Conservation (phyloP, 163 green algal species). For the Scenedesmus sp. region DNA sequence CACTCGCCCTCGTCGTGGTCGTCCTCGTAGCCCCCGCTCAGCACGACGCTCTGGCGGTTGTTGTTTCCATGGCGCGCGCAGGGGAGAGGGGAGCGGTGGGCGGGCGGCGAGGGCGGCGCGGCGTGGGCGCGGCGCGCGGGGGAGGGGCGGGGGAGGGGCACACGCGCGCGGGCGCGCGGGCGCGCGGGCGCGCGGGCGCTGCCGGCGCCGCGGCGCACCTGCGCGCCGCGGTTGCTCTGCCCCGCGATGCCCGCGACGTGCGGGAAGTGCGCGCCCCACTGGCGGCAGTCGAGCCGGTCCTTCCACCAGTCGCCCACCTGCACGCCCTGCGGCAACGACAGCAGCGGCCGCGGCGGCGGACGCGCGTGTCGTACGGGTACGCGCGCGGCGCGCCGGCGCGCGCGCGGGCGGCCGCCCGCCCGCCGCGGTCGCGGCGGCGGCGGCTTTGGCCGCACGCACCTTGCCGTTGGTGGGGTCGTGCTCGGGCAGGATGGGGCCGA, state of each 20-base stretch:
- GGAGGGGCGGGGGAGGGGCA: too few relatives aligned
- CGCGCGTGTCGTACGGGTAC: neutral
- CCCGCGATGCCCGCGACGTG: constrained; percentile 98
- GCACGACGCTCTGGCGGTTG: constrained; percentile 49
- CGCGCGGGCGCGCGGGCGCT: neutral
- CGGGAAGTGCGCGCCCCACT: constrained; percentile 96
- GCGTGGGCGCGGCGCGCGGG: too few relatives aligned
- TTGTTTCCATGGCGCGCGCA: too few relatives aligned
- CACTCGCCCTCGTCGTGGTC: constrained; percentile 95
- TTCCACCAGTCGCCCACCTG: constrained; percentile 90
- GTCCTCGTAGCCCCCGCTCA: constrained; percentile 90
- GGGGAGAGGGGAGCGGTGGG: neutral
- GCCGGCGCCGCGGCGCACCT: constrained; percentile 50
- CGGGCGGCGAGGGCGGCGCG: too few relatives aligned
- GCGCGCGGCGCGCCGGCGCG: neutral
- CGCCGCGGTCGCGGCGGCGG: too few relatives aligned
- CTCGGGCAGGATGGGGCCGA: constrained; percentile 93
- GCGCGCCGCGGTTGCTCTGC: constrained; percentile 79
- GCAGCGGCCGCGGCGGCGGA: neutral
- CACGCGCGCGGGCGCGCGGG: too few relatives aligned
- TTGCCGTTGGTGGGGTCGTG: constrained; percentile 79
- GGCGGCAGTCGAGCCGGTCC: constrained; percentile 94
- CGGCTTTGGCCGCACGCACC: constrained; percentile 55
- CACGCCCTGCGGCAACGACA: constrained; percentile 69
- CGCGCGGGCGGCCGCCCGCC: neutral